Evolutionary conservation across 257 asterid species (phyloP).

Genomic region (Solanum etuberosum): DNA sequence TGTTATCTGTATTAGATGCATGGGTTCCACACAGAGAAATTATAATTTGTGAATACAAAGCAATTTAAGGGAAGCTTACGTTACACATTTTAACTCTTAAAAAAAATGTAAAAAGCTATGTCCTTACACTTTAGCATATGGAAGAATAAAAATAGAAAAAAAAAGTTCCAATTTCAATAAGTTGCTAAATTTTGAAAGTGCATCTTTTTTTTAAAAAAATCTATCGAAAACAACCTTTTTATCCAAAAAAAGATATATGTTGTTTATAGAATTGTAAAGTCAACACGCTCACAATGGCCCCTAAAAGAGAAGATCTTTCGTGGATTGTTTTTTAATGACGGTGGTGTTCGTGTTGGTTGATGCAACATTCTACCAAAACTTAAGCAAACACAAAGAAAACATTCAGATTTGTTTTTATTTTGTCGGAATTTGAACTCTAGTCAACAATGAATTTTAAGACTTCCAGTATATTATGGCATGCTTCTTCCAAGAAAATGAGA

Average conservation of each 20-base stretch:
- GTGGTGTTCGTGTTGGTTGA: background rate
- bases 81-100: background rate
- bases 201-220: background rate
- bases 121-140: background rate
- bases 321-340: background rate
- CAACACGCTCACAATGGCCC: background rate
- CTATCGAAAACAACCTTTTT: no score
- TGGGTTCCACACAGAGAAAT: background rate
- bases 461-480: background rate
- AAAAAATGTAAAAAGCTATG: background rate
- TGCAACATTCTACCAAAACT: background rate
- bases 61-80: background rate
- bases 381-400: background rate
- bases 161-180: background rate
- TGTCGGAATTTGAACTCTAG: background rate
- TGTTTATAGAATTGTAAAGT: no score
- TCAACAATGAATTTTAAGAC: background rate
- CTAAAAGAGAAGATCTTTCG: background rate
- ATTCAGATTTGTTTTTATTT: background rate
- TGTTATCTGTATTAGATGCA: background rate
- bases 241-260: no score
- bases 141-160: background rate
- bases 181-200: background rate
- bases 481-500: conserved; percentile 18
- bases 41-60: background rate